A percentile compares a stretch with the other conserved stretches of the same genome.
phyloP scores from a whole-genome alignment of 208 protist species.

The Herpetomonas muscarum region DNA sequence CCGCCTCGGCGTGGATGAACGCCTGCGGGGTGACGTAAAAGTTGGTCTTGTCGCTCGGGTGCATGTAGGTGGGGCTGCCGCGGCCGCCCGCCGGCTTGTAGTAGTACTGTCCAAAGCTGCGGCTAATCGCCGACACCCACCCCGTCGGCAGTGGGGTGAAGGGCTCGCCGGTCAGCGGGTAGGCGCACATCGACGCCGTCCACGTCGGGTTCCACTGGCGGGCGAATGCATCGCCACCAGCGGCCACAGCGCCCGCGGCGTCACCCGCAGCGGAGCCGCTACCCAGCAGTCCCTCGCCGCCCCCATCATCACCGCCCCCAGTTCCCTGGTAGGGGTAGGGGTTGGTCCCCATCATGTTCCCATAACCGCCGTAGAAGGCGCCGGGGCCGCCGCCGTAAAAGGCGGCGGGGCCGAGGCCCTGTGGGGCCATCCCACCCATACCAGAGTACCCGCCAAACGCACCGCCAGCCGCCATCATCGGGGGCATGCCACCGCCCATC shows the following conservation, averaged over 20 bases:
- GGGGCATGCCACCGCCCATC: no score
- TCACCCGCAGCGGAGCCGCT: neutral
- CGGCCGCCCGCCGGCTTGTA: constrained; percentile 28
- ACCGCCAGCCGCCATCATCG: no score
- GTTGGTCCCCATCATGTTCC: no score
- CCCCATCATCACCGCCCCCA: constrained; percentile 4
- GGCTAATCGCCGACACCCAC: constrained; percentile 47
- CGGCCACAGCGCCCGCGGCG: no score
- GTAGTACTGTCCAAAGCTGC: constrained; percentile 70
- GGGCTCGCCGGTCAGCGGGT: constrained; percentile 47
- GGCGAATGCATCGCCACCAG: neutral
- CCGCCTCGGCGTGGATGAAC: constrained; percentile 40
- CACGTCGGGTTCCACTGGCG: constrained; percentile 57
- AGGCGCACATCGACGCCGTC: constrained; percentile 52
- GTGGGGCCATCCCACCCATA: no score
- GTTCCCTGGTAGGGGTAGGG: no score
- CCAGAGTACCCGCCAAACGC: no score
- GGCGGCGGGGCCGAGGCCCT: no score
- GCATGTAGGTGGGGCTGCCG: constrained; percentile 45
- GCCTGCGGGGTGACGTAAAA: constrained; percentile 74
- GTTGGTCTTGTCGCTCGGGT: constrained; percentile 54
- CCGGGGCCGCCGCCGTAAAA: no score
- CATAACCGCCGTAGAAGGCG: no score
- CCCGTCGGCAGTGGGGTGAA: constrained; percentile 61
- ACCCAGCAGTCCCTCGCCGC: neutral